Conservation (phyloP, 768 basidiomycete genomes). For the Kwoniella bestiolae region DNA sequence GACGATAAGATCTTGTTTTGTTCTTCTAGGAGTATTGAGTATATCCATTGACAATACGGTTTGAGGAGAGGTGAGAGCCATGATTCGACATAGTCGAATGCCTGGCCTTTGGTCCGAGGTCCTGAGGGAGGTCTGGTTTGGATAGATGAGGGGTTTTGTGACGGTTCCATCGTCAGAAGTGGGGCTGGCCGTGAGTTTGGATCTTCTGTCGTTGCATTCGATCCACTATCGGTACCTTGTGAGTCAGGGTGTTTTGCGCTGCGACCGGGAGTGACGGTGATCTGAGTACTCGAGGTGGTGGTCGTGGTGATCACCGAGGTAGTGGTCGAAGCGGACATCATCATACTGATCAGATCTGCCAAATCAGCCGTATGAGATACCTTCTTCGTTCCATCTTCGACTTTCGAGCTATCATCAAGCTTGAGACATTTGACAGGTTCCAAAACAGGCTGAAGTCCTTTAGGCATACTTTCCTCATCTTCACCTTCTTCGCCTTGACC, state of each 20-base stretch:
- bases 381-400: not conserved
- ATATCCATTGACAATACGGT: slow-evolving; percentile 32
- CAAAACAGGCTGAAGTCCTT: slow-evolving; percentile 1
- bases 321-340: not conserved
- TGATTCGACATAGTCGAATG: slow-evolving; percentile 31
- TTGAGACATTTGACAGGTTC: not conserved
- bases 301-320: not conserved
- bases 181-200: not conserved
- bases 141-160: too few relatives aligned
- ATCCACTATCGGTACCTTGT: not conserved
- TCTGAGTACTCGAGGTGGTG: not conserved
- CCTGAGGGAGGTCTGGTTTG: too few relatives aligned
- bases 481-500: not conserved
- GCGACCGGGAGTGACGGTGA: not conserved
- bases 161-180: not conserved
- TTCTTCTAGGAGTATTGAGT: slow-evolving; percentile 20
- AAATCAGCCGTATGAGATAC: slow-evolving; percentile 12
- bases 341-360: slow-evolving; percentile 13
- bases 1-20: slow-evolving; percentile 12
- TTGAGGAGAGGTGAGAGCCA: slow-evolving; percentile 39
- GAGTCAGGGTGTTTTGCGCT: not conserved
- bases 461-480: not conserved
- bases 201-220: not conserved
- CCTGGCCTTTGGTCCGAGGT: slow-evolving; percentile 29
- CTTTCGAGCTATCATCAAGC: not conserved